Base-by-base conservation (phyloP, 306 rosid genomes). In the Quercus mongolica region DNA sequence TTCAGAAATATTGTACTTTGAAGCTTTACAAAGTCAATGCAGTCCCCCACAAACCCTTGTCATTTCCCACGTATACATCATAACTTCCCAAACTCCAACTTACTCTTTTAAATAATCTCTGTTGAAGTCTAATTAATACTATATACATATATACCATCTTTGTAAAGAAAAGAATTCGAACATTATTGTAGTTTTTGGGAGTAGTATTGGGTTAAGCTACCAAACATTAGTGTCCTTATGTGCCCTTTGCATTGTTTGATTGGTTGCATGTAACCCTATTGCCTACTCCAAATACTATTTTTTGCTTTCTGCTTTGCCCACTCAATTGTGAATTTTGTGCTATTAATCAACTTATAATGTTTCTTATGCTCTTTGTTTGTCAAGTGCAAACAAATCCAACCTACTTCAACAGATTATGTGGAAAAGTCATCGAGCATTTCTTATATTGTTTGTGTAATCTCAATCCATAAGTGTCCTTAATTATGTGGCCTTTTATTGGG, bases 221-320 rank as follows among this genome's bases (percentile, higher is more conserved):
- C 97, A 75, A 92, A 89, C 71, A 89, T 69, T 54, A 18, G 58
- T 84, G 97, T 91, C 92, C 33, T 84, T 80, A 85, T 88, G 92
- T 69, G 83, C 46, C 41, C 55, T 73, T 78, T 26, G 61, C 21
- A 87, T 71, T 86, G 64, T 78, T 44, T 84, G 74, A 81, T 79
- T 88, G 84, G 88, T 73, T 84, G 81, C 73, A 79, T 64, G 85
- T 56, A 81, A 86, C 72, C 81, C 84, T 61, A 83, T 86, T 88
- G 87, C 87, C 85, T 65, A 81, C 92, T 82, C 88, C 87, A 88
- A 82, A 82, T 74, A 75, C 77, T 15, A 49, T 49, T 49, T 71
- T 51, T 51, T 18, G 74, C 74, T 21, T 58, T 15, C 30, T 69
- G 46, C 26, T 85, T 58, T 73, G 58, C 75, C 65, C 35, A 81